Conservation (phyloP, 2,329 filamentous ascomycete species). For the Colletotrichum sp. region DNA sequence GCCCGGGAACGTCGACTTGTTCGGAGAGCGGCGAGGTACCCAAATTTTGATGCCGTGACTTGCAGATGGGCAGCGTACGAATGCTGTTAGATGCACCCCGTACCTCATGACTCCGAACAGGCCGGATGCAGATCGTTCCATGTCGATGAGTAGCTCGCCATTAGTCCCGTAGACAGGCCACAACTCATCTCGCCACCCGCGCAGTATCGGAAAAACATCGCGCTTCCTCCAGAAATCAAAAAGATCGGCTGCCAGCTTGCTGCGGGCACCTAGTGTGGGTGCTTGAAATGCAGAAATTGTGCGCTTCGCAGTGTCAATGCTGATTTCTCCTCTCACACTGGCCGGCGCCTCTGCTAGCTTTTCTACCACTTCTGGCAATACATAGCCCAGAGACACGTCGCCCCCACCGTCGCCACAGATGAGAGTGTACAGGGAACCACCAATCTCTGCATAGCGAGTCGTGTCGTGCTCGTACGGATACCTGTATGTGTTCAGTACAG, state of each 20-base stretch:
- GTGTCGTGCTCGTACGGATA: slow-evolving; percentile 78
- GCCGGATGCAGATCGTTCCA: slow-evolving; percentile 77
- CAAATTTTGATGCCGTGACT: slow-evolving; percentile 75
- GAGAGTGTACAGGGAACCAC: slow-evolving; percentile 70
- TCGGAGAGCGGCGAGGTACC: slow-evolving; percentile 77
- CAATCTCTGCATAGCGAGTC: slow-evolving; percentile 56
- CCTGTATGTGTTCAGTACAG: slow-evolving; percentile 44
- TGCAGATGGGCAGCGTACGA: slow-evolving; percentile 50
- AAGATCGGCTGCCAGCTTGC: slow-evolving; percentile 58
- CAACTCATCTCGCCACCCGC: slow-evolving; percentile 80
- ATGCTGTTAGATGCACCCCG: slow-evolving; percentile 83
- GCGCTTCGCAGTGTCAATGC: slow-evolving; percentile 62
- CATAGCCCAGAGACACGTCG: slow-evolving; percentile 67
- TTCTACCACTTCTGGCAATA: slow-evolving; percentile 56
- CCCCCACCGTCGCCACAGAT: slow-evolving; percentile 68
- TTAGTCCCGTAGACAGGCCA: slow-evolving; percentile 78
- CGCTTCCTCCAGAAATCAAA: slow-evolving; percentile 71
- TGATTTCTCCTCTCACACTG: slow-evolving; percentile 61
- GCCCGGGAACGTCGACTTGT: slow-evolving; percentile 87
- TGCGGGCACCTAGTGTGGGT: slow-evolving; percentile 67
- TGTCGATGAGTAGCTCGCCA: slow-evolving; percentile 69
- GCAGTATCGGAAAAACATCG: slow-evolving; percentile 75
- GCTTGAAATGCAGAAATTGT: slow-evolving; percentile 69
- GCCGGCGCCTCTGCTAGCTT: slow-evolving; percentile 53
- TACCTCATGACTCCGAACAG: slow-evolving; percentile 80